These are phyloP conservation scores for Fraxinus xanthoxyloides DNA, from an alignment of 305 asterid species.

Conservation along the genomic window DNA sequence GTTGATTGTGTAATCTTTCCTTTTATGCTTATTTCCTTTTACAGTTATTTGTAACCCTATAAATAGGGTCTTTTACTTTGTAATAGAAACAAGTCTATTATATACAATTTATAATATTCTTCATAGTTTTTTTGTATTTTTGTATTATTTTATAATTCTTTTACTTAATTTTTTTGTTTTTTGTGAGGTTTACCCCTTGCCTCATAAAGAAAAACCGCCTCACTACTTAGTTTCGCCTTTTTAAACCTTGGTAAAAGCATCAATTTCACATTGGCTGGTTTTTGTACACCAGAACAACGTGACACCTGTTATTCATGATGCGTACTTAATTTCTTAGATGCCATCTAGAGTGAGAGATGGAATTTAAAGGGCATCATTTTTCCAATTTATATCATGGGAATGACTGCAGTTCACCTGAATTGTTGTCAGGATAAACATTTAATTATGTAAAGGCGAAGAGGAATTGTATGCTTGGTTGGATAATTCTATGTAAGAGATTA, in stretches of 20 bases:
- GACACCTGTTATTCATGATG: background rate
- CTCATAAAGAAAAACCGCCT: too few relatives aligned
- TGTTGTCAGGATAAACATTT: slow-evolving; percentile 7
- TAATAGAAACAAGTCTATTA: too few relatives aligned
- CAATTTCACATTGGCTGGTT: slow-evolving; percentile 5
- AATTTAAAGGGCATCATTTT: background rate
- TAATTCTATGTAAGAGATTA: slow-evolving; percentile 12
- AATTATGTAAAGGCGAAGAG: slow-evolving; percentile 4
- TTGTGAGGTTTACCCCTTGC: too few relatives aligned
- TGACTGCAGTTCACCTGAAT: slow-evolving; percentile 20
- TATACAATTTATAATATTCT: too few relatives aligned
- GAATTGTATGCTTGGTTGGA: slow-evolving; percentile 17
- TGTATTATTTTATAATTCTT: too few relatives aligned
- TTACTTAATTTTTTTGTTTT: too few relatives aligned
- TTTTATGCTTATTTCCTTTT: too few relatives aligned
- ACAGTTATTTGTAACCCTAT: too few relatives aligned
- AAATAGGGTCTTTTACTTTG: too few relatives aligned
- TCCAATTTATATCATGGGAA: slow-evolving; percentile 2
- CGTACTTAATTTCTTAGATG: background rate
- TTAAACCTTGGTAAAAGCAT: background rate
- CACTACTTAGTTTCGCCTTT: too few relatives aligned
- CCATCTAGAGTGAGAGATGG: slow-evolving; percentile 1
- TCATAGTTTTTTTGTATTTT: too few relatives aligned
- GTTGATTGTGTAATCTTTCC: too few relatives aligned
- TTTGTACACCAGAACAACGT: slow-evolving; percentile 9